phyloP scores from a whole-genome alignment of 2,329 filamentous ascomycete species.

The Beauveria caledonica region DNA sequence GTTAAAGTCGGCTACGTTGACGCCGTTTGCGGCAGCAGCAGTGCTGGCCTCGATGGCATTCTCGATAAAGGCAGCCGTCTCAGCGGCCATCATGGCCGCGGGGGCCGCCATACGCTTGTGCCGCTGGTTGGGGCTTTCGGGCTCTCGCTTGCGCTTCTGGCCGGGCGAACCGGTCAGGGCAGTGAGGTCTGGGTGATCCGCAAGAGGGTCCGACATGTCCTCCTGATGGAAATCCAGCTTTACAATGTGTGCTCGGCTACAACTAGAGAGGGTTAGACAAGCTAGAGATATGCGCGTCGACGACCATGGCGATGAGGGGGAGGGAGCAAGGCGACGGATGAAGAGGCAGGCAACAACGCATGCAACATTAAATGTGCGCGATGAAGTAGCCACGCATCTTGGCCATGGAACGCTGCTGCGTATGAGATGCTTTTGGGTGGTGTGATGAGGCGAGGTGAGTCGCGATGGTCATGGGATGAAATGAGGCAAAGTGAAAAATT shows the following conservation, averaged over 20 bases:
- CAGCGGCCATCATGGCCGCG: conserved; percentile 36
- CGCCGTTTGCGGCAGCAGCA: conserved; percentile 29
- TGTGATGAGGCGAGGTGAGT: conserved; percentile 8
- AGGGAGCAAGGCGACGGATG: background rate
- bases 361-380: background rate
- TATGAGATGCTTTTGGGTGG: background rate
- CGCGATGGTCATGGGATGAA: background rate
- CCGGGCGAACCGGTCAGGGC: conserved; percentile 34
- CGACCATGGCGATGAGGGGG: background rate
- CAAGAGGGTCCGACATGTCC: conserved; percentile 9
- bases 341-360: background rate
- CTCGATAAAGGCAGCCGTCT: conserved; percentile 46
- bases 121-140: conserved; percentile 41
- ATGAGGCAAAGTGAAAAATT: background rate
- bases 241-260: conserved; percentile 3
- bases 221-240: conserved; percentile 4
- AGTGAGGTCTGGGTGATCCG: conserved; percentile 40
- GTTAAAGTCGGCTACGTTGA: conserved; percentile 47
- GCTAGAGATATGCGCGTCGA: background rate
- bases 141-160: conserved; percentile 48
- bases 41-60: conserved; percentile 39
- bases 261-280: background rate
- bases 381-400: background rate
- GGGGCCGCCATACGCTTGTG: conserved; percentile 41
- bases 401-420: background rate